These are phyloP conservation scores for Podaxis sp. DNA, from an alignment of 768 basidiomycete species.

Conservation along the genomic window DNA sequence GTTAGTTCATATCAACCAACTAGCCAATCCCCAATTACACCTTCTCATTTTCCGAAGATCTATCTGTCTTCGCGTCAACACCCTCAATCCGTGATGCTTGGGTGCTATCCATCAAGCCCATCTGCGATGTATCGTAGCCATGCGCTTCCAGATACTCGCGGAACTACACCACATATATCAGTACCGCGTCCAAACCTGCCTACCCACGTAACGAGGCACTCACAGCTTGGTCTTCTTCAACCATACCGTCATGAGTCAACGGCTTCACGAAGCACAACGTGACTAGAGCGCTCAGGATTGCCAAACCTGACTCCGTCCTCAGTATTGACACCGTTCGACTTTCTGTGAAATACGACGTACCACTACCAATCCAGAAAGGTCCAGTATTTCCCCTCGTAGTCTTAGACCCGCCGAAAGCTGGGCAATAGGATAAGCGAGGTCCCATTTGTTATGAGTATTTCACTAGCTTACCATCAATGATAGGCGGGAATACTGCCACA, in stretches of 20 bases:
- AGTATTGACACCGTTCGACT: slow-evolving; percentile 3
- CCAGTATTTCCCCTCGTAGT: slow-evolving; percentile 70
- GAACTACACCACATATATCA: slow-evolving; percentile 48
- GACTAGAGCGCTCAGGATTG: slow-evolving; percentile 73
- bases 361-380: slow-evolving; percentile 87
- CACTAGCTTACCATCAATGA: slow-evolving; percentile 51
- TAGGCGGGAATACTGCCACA: slow-evolving; percentile 59
- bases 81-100: slow-evolving; percentile 24
- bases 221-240: slow-evolving; percentile 67
- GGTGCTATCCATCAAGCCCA: slow-evolving; percentile 53
- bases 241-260: slow-evolving; percentile 77
- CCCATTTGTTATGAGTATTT: not conserved
- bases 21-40: slow-evolving; percentile 9
- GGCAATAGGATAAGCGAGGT: slow-evolving; percentile 12
- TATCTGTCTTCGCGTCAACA: slow-evolving; percentile 21
- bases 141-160: slow-evolving; percentile 76
- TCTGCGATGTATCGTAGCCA: slow-evolving; percentile 75
- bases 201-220: slow-evolving; percentile 20
- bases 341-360: slow-evolving; percentile 28
- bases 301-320: slow-evolving; percentile 46
- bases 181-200: not conserved
- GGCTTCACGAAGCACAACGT: slow-evolving; percentile 75
- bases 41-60: slow-evolving; percentile 11
- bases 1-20: not conserved
- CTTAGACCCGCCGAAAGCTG: slow-evolving; percentile 60